These are phyloP conservation scores for Erucastrum elatum DNA, from an alignment of 345 rosid species.

Conservation along the genomic window DNA sequence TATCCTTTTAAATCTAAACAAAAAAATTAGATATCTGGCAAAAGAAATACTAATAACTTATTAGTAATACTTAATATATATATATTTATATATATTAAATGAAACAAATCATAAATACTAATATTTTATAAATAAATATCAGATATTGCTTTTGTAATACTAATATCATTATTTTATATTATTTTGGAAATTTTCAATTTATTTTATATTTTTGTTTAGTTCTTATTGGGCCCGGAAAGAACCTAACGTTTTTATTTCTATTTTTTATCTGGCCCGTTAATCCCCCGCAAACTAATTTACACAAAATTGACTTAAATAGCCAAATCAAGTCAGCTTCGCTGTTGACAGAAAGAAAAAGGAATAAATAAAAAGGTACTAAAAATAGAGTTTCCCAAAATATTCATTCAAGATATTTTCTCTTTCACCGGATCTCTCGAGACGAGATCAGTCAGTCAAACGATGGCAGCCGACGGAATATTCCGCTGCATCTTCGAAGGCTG, in stretches of 20 bases:
- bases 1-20: no score
- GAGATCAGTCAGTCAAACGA: constrained; percentile 33
- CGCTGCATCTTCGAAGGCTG: constrained; percentile 60
- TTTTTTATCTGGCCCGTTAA: background rate
- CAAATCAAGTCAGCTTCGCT: background rate
- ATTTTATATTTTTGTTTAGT: background rate
- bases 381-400: background rate
- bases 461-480: constrained; percentile 69
- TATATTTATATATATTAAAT: no score
- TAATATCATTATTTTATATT: no score
- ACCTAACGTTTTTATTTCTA: background rate
- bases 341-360: background rate
- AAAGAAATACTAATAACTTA: no score
- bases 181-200: no score
- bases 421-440: constrained; percentile 15
- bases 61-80: no score
- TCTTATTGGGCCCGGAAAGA: background rate
- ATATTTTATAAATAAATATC: no score
- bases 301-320: background rate
- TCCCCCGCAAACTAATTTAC: background rate
- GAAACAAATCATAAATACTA: no score
- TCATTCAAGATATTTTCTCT: constrained; percentile 2
- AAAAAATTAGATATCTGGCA: no score
- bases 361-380: background rate
- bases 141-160: no score